Evolutionary conservation across 768 basidiomycete genomes (phyloP).

Genomic region (Russula sp.): DNA sequence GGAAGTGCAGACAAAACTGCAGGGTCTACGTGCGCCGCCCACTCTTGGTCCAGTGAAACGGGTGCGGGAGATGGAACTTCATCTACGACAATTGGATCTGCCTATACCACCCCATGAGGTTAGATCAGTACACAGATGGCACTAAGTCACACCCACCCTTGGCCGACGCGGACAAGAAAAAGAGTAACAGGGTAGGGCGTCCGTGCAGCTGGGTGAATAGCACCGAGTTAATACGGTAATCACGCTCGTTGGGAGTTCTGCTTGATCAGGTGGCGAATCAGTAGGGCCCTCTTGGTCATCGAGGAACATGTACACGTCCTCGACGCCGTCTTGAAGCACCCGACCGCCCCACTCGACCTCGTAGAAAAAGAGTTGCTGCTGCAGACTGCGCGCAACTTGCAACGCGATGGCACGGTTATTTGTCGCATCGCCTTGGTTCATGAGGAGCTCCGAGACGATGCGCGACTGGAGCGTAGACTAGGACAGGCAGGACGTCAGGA

Average conservation of each 20-base stretch:
- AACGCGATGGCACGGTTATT: conserved; percentile 81
- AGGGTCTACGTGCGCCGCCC: conserved; percentile 52
- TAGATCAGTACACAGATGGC: too few relatives aligned
- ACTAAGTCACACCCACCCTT: conserved; percentile 44
- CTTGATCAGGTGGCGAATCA: conserved; percentile 57
- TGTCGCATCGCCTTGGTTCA: conserved; percentile 68
- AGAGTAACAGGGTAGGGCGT: conserved; percentile 78
- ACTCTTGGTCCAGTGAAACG: conserved; percentile 40
- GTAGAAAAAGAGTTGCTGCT: conserved; percentile 91
- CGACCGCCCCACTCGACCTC: conserved; percentile 94
- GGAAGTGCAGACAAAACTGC: conserved; percentile 56
- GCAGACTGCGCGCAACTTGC: conserved; percentile 84
- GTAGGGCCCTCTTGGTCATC: conserved; percentile 72
- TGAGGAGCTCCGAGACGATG: conserved; percentile 78
- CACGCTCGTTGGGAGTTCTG: conserved; percentile 84
- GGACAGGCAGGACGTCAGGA: conserved; percentile 8
- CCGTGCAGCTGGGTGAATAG: conserved; percentile 83
- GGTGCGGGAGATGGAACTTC: background rate
- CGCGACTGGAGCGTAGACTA: conserved; percentile 86
- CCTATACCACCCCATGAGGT: too few relatives aligned
- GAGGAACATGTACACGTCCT: conserved; percentile 91
- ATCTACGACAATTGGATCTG: conserved; percentile 33
- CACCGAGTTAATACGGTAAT: conserved; percentile 88
- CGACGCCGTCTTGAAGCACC: conserved; percentile 79
- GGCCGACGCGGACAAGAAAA: conserved; percentile 63